Conservation (phyloP, 177 flowering plant species). For the Vitis hybrid region DNA sequence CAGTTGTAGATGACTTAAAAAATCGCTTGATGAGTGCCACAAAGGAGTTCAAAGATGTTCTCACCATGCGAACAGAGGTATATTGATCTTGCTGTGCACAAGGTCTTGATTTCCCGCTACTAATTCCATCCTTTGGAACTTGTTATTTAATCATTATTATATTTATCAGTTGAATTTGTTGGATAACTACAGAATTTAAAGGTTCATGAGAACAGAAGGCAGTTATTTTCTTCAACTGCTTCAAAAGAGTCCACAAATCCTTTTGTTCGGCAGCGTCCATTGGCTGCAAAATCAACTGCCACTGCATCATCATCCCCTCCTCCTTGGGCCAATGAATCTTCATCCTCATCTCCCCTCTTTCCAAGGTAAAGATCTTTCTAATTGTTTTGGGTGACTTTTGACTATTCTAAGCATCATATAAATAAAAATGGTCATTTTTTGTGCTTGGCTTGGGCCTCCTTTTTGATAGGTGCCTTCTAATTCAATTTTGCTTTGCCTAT, state of each 20-base stretch:
- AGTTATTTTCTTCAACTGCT: conserved; percentile 62
- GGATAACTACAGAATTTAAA: conserved; percentile 69
- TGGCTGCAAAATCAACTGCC: conserved; percentile 59
- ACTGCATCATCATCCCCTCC: conserved; percentile 50
- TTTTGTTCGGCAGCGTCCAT: conserved; percentile 92
- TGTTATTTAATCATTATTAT: too few species aligned
- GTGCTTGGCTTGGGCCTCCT: too few species aligned
- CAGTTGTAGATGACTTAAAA: conserved; percentile 93
- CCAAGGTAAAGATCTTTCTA: conserved; percentile 34
- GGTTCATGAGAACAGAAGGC: conserved; percentile 94
- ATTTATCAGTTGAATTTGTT: too few species aligned
- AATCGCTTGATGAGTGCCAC: conserved; percentile 90
- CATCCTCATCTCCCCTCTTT: conserved; percentile 62
- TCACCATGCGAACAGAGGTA: conserved; percentile 98
- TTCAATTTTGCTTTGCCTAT: too few species aligned
- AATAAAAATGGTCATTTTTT: too few species aligned
- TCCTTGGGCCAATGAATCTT: conserved; percentile 73
- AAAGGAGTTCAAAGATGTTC: conserved; percentile 96
- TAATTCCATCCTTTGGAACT: too few species aligned
- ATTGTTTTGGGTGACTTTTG: too few species aligned
- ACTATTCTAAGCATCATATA: too few species aligned
- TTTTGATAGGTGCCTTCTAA: too few species aligned
- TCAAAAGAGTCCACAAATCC: conserved; percentile 80
- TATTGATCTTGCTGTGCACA: conserved; percentile 2
- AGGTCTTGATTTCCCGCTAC: neutral